Percentiles rank a stretch among this genome's conserved stretches.
Conservation (phyloP, 2,329 filamentous ascomycete species). For the Xylaria polymorpha region DNA sequence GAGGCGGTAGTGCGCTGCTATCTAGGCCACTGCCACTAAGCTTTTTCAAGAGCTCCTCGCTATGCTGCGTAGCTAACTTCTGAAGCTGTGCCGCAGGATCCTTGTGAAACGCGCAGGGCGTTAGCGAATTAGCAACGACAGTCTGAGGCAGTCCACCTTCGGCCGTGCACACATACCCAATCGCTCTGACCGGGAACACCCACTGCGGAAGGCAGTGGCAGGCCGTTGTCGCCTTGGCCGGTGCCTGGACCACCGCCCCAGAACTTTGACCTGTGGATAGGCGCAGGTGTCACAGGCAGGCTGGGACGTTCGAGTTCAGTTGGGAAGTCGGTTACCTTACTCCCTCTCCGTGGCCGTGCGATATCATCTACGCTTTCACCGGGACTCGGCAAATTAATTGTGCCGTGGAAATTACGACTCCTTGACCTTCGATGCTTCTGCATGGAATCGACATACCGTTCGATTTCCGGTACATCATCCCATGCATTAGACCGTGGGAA, state of each 20-base stretch:
- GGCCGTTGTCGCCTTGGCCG: constrained; percentile 62
- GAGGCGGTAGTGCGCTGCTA: constrained; percentile 59
- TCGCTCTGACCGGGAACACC: constrained; percentile 89
- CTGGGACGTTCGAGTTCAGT: constrained; percentile 84
- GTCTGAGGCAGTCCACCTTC: constrained; percentile 61
- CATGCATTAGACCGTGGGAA: constrained; percentile 88
- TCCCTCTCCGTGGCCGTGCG: constrained; percentile 54
- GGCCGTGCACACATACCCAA: constrained; percentile 85
- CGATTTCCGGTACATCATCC: constrained; percentile 91
- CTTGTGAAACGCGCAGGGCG: constrained; percentile 63
- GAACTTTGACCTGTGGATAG: constrained; percentile 75
- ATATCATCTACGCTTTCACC: constrained; percentile 51
- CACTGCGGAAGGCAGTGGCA: constrained; percentile 77
- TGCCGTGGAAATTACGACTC: constrained; percentile 49
- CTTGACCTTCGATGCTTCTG: constrained; percentile 66
- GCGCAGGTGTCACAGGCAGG: constrained; percentile 89
- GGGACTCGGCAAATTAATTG: constrained; percentile 43
- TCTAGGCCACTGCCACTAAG: constrained; percentile 55
- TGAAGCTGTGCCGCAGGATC: constrained; percentile 77
- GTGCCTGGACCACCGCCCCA: constrained; percentile 66
- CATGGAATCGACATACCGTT: constrained; percentile 83
- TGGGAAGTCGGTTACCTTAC: constrained; percentile 88
- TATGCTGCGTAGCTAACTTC: constrained; percentile 75
- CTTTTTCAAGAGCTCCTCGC: constrained; percentile 68
- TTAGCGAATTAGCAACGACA: constrained; percentile 69